phyloP scores from a whole-genome alignment of 805 yeast species.

The Candida pseudoglaebosa region DNA sequence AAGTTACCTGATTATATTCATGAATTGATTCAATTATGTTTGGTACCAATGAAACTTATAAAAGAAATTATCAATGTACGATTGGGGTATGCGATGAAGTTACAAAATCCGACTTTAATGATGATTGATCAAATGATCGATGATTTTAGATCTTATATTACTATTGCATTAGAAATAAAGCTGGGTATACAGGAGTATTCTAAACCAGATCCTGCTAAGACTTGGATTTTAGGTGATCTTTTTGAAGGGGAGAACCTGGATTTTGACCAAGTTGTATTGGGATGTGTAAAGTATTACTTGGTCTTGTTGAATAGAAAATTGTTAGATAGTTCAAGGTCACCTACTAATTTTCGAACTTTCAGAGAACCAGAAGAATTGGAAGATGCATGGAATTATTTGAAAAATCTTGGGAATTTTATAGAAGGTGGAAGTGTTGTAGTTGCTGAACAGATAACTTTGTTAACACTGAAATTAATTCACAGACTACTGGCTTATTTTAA shows the following conservation, averaged over 20 bases:
- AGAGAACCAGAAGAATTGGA: conserved; percentile 90
- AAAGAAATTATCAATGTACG: conserved; percentile 75
- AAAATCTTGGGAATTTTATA: conserved; percentile 69
- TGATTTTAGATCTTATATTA: conserved; percentile 74
- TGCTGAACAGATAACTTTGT: conserved; percentile 66
- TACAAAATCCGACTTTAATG: conserved; percentile 87
- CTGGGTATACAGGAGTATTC: conserved; percentile 59
- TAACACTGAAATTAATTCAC: conserved; percentile 65
- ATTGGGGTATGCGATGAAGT: conserved; percentile 69
- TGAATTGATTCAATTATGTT: conserved; percentile 58
- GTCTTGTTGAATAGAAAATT: conserved; percentile 71
- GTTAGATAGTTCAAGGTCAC: conserved; percentile 65
- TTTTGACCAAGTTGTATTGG: conserved; percentile 63
- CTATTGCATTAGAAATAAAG: conserved; percentile 71
- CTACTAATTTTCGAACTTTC: conserved; percentile 69
- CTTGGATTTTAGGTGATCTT: conserved; percentile 68
- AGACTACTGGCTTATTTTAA: conserved; percentile 68
- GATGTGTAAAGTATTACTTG: conserved; percentile 70
- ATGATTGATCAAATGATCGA: conserved; percentile 92
- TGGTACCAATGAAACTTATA: conserved; percentile 75
- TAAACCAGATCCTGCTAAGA: conserved; percentile 48
- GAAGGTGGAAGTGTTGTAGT: conserved; percentile 79
- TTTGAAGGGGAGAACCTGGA: conserved; percentile 50
- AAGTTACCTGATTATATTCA: conserved; percentile 73
- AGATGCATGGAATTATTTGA: conserved; percentile 73